Base-by-base conservation (phyloP, 1,284 basidiomycete species). In the Cryptococcus wingfieldii region DNA sequence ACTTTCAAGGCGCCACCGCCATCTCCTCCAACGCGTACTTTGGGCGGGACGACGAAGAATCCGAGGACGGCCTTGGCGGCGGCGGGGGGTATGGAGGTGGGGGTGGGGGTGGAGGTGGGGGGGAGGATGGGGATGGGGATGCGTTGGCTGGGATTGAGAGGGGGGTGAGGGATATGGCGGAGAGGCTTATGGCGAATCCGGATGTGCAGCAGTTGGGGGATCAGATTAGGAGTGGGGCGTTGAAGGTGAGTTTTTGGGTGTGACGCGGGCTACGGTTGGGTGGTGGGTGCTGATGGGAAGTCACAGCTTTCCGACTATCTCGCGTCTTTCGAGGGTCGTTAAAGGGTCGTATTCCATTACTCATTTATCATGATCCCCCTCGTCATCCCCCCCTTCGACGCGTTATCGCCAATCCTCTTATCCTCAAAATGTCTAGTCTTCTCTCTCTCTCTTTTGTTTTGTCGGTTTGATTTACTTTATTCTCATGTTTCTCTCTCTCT, bases 11-110 rank as follows among this genome's bases (percentile, higher is more conserved):
- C 16, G 91, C 95, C 25, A 90, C 89, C 0, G 86, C 91, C 34
- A 98, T 98, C 71, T 96, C 92, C 5, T 94, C 90, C 42, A 96
- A 86, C 71, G 88, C 90, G 62, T 96, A 96, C 83, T 96, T 94
- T 78, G 96, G 95, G 4, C 82, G 93, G 19, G 87, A 90, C 12
- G 94, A 97, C 44, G 89, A 93, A 47, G 89, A 89, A 10, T 79
- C 79, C 16, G 60, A 60, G 9, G 74, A 64, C 23, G 42, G 27
- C n/a, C n/a, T 39, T 13, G 49, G 49, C 7, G 34, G 76, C 73
- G 42, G 19, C 1, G 73, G 77, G 41, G 82, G 80, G n/a, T 81
- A 79, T 1, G 78, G 82, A 19, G 58, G 85, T 55, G 72, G 84
- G 18, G 83, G 89, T 55, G 72, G 84, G 18, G 83, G 89, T 55